Conservation (phyloP, 73 alveolate species). For the Paraurostyla sp. region DNA sequence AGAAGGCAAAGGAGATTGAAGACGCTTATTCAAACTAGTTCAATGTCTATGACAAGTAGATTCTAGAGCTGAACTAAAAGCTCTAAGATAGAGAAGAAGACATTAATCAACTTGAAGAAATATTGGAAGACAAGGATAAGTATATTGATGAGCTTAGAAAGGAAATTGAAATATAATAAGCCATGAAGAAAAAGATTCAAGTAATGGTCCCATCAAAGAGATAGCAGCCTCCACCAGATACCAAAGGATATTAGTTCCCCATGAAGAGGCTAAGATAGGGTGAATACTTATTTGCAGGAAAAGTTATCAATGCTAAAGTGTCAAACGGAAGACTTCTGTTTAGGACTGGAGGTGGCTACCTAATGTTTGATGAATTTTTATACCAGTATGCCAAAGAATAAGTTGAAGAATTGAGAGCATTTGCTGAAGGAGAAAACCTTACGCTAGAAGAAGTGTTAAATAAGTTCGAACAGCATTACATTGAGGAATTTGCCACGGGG, state of each 20-base stretch:
- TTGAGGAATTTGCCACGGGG: conserved; percentile 28
- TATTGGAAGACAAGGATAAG: conserved; percentile 20
- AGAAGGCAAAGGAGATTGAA: conserved; percentile 7
- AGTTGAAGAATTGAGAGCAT: neutral
- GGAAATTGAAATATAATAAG: conserved; percentile 24
- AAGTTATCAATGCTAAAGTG: conserved; percentile 35
- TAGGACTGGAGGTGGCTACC: conserved; percentile 42
- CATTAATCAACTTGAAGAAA: conserved; percentile 24
- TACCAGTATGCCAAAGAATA: conserved; percentile 32
- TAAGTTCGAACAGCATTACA: conserved; percentile 34
- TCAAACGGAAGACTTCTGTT: conserved; percentile 32
- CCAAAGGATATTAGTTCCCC: conserved; percentile 25
- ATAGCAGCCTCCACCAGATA: neutral
- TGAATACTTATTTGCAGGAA: conserved; percentile 35
- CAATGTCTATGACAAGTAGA: neutral
- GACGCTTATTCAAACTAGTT: neutral
- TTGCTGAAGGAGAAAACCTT: conserved; percentile 29
- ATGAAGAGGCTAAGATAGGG: conserved; percentile 34
- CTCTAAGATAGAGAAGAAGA: conserved; percentile 33
- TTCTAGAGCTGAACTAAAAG: neutral
- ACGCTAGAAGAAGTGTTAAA: conserved; percentile 26
- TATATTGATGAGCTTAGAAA: conserved; percentile 19
- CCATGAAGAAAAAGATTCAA: conserved; percentile 24
- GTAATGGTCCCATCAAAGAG: conserved; percentile 41
- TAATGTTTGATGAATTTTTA: conserved; percentile 41